Evolutionary conservation across 2,329 filamentous ascomycete species (phyloP).

Genomic region (Stachybotrys chartarum): DNA sequence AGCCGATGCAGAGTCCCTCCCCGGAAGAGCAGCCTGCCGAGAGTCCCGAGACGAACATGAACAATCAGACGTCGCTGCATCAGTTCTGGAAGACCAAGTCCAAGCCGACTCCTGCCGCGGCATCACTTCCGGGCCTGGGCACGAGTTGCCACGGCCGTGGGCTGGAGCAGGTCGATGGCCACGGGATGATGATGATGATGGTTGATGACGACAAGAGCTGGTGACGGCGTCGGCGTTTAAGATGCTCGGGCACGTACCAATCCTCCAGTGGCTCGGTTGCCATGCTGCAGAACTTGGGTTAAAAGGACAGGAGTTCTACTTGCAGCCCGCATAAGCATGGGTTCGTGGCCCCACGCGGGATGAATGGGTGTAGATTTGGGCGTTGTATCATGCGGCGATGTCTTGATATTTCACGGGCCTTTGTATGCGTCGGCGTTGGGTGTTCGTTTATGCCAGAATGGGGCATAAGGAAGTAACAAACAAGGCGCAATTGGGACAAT

Average conservation of each 20-base stretch:
- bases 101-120: constrained; percentile 13
- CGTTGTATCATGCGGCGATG: neutral
- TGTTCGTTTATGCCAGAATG: neutral
- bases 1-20: neutral
- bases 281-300: neutral
- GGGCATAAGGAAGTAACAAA: neutral
- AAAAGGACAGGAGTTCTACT: neutral
- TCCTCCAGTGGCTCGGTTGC: neutral
- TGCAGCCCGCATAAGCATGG: neutral
- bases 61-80: constrained; percentile 46
- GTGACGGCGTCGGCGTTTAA: neutral
- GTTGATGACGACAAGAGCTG: neutral
- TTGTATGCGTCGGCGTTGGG: neutral
- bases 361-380: neutral
- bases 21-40: constrained; percentile 3
- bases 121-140: constrained; percentile 6
- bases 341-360: neutral
- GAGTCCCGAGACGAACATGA: constrained; percentile 1
- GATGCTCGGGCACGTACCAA: neutral
- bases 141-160: constrained; percentile 50
- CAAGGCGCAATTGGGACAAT: neutral
- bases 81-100: constrained; percentile 53
- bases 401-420: neutral
- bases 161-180: neutral
- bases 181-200: neutral